These are phyloP conservation scores for Violaceomyces palustris DNA, from an alignment of 1,284 basidiomycete genomes.

Conservation along the genomic window DNA sequence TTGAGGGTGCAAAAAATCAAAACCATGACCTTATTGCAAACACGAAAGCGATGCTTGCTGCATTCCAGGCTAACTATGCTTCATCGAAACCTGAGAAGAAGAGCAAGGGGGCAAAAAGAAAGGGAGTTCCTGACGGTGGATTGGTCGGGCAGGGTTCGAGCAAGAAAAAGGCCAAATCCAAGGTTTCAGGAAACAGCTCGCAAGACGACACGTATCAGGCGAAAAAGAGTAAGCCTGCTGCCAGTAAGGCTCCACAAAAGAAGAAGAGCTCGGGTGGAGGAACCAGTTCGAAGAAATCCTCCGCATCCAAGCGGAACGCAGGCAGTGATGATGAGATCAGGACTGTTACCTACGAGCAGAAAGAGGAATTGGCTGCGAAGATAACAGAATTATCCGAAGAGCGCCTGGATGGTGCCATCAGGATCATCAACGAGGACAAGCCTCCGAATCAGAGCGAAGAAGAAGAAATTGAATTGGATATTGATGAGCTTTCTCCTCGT, in stretches of 20 bases:
- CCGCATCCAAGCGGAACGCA: constrained; percentile 9
- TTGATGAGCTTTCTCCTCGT: constrained; percentile 47
- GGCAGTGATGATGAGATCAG: constrained; percentile 46
- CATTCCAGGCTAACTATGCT: constrained; percentile 33
- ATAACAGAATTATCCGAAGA: constrained; percentile 51
- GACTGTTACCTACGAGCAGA: constrained; percentile 50
- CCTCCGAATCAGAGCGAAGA: constrained; percentile 45
- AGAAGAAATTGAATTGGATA: constrained; percentile 53
- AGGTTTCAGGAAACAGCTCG: constrained; percentile 12
- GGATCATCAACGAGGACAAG: constrained; percentile 53
- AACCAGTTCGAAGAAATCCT: not conserved
- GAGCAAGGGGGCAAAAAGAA: constrained; percentile 28
- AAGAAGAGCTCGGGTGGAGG: constrained; percentile 1
- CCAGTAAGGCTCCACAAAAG: constrained; percentile 6
- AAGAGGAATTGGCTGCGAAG: constrained; percentile 51
- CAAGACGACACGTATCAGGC: too few species aligned
- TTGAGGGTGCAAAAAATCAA: constrained; percentile 41
- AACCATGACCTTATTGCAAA: constrained; percentile 39
- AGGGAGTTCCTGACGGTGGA: constrained; percentile 21
- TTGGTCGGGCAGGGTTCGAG: too few species aligned
- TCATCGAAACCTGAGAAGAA: constrained; percentile 40
- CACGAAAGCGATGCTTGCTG: constrained; percentile 38
- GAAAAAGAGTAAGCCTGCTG: constrained; percentile 41
- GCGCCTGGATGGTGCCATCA: constrained; percentile 49
- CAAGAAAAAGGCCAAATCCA: constrained; percentile 32